Evolutionary conservation across 2,329 filamentous ascomycete genomes (phyloP).

Genomic region (Hypoxylon sp.): DNA sequence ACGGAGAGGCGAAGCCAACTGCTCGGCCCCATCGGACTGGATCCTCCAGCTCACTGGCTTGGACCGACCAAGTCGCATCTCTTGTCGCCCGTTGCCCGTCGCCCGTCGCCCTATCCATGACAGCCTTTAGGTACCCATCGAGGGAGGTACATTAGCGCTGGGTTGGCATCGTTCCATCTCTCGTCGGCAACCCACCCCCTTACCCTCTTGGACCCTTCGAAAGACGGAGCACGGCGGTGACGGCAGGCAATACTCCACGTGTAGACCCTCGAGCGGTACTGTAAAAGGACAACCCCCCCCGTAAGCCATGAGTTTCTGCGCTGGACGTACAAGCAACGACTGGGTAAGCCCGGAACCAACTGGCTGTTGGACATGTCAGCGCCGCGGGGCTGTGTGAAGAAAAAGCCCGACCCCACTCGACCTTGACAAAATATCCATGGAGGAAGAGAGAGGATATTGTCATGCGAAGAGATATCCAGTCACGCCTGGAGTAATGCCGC

Average conservation of each 20-base stretch:
- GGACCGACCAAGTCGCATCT: conserved; percentile 18
- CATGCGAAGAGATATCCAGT: conserved; percentile 30
- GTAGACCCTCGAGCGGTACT: conserved; percentile 26
- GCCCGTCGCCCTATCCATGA: conserved; percentile 13
- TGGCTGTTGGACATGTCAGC: conserved; percentile 37
- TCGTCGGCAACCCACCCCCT: conserved; percentile 25
- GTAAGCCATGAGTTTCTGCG: no score
- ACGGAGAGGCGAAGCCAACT: conserved; percentile 40
- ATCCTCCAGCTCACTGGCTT: conserved; percentile 35
- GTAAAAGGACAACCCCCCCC: no score
- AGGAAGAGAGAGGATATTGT: conserved; percentile 28
- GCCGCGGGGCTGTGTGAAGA: conserved; percentile 34
- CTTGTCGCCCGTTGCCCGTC: no score
- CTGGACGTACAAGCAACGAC: conserved; percentile 22
- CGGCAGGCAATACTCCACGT: conserved; percentile 29
- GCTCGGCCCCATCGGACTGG: conserved; percentile 41
- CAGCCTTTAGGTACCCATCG: conserved; percentile 17
- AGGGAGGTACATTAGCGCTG: no score
- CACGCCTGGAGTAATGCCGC: conserved; percentile 9
- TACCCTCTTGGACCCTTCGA: conserved; percentile 9
- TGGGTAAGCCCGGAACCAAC: conserved; percentile 24
- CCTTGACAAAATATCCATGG: conserved; percentile 22
- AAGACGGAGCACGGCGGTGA: conserved; percentile 9
- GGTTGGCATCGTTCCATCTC: conserved; percentile 31
- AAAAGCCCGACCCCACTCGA: conserved; percentile 29